Conservation (phyloP, 345 rosid genomes). For the Bruguiera gymnorhiza region DNA sequence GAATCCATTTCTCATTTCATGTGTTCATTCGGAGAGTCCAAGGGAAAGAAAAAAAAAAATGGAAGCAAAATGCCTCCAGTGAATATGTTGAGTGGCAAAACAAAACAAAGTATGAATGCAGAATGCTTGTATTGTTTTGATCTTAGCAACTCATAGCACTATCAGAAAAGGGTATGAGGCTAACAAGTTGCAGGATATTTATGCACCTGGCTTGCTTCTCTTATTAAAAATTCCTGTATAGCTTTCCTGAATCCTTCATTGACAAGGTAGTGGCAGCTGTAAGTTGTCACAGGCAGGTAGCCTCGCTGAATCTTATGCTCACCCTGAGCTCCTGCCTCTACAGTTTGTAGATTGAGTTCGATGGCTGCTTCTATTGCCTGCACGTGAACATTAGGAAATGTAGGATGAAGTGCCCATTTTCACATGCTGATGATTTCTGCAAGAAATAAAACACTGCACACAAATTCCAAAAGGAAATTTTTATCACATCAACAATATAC, state of each 20-base stretch:
- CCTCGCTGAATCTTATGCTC: slow-evolving; percentile 97
- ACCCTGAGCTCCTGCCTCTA: slow-evolving; percentile 99
- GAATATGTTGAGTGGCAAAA: not conserved
- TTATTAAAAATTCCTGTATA: not conserved
- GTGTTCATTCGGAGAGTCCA: not conserved
- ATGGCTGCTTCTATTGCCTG: slow-evolving; percentile 96
- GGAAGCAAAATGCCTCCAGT: not conserved
- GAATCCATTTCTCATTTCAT: no score
- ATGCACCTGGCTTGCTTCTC: not conserved
- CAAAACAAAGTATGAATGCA: not conserved
- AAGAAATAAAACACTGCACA: not conserved
- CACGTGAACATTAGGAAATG: not conserved
- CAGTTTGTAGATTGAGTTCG: slow-evolving; percentile 65
- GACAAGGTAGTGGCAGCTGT: slow-evolving; percentile 77
- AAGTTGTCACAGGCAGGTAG: slow-evolving; percentile 79
- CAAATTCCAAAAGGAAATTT: not conserved
- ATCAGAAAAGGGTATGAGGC: not conserved
- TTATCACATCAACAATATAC: not conserved
- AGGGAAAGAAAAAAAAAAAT: not conserved
- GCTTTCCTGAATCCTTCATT: slow-evolving; percentile 3
- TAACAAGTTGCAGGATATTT: not conserved
- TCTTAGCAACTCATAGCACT: not conserved
- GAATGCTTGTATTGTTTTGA: not conserved
- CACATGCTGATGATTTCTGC: not conserved
- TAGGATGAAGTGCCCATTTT: not conserved